Evolutionary conservation across 2,329 filamentous ascomycete genomes (phyloP).

Genomic region (Paramyrothecium sp.): DNA sequence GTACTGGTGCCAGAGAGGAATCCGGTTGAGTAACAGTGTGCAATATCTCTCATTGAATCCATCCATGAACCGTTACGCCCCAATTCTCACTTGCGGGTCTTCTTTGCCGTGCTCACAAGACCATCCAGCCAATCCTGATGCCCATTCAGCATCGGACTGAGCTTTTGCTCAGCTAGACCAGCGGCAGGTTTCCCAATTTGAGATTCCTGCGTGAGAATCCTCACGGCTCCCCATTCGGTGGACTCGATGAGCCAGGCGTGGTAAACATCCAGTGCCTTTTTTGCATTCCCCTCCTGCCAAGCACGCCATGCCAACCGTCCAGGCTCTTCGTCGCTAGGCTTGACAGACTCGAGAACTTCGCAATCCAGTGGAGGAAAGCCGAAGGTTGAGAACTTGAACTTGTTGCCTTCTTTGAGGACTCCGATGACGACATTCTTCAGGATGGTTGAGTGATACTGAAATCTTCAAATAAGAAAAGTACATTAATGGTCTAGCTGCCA

Average conservation of each 20-base stretch:
- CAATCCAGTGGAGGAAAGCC: conserved; percentile 21
- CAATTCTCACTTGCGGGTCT: too few species aligned
- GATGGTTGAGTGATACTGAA: too few species aligned
- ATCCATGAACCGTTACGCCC: too few species aligned
- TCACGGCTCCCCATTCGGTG: conserved; percentile 20
- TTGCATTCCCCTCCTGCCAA: conserved; percentile 12
- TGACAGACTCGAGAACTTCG: conserved; percentile 18
- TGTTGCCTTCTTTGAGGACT: conserved; percentile 18
- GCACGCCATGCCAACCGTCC: conserved; percentile 24
- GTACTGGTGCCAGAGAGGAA: too few species aligned
- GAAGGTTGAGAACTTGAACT: conserved; percentile 26
- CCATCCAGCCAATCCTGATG: conserved; percentile 27
- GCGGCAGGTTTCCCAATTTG: conserved; percentile 22
- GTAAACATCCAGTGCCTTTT: conserved; percentile 18
- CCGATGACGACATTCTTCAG: conserved; percentile 19
- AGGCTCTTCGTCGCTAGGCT: conserved; percentile 9
- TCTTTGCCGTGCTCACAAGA: conserved; percentile 11
- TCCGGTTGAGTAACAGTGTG: too few species aligned
- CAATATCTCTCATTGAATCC: too few species aligned
- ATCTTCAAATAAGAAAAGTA: too few species aligned
- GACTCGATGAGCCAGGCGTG: conserved; percentile 26
- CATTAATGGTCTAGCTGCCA: too few species aligned
- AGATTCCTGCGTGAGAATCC: conserved; percentile 26
- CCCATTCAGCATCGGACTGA: conserved; percentile 23
- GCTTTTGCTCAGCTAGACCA: conserved; percentile 15